Base-by-base conservation (phyloP, 805 yeast genomes). In the Crinitomyces ghanaensis region DNA sequence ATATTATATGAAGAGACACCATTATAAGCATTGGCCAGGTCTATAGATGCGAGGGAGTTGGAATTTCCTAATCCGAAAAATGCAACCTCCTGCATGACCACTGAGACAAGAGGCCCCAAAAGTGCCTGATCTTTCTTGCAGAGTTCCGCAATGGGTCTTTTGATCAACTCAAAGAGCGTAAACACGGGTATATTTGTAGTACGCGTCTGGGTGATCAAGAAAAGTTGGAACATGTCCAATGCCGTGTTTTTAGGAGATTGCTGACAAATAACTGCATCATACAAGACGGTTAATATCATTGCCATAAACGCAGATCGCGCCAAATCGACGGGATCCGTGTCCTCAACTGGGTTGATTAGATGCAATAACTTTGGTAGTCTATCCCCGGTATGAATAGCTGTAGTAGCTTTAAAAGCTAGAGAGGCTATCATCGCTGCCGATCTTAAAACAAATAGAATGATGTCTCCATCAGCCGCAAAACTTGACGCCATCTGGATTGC, bases 41-140 rank as follows among this genome's bases (percentile, higher is more conserved):
- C 96, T 15, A 91, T 75, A 0, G 96, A 78, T 0, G 96, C 88
- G 44, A 91, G 66, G 25, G 95, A 83, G 50, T 91, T 91, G 0
- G 97, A 85, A 32, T 82, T 83, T 0, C 97, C 97, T 52, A 79
- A 66, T 14, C 82, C 81, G 59, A 82, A 91, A 51, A 88, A 91
- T 0, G 85, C 60, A 26, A 84, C 60, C 44, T 83, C 76, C 50
- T 84, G 93, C 31, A 84, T 43, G 15, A 78, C 52, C 3, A 84
- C 42, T 2, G 59, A 57, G 37, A 67, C 55, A 3, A 62, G 27
- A 0, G 68, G 24, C 8, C 38, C 21, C 7, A 42, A 34, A 4
- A 38, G 33, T 9, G 40, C 31, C n/a, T 41, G 41, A 11, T 44
- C 41, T 16, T 29, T 28, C 24, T 27, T 4, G 31, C n/a, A 13